phyloP scores from a whole-genome alignment of 2,329 filamentous ascomycete species.

The Aspergillus tubingensis region DNA sequence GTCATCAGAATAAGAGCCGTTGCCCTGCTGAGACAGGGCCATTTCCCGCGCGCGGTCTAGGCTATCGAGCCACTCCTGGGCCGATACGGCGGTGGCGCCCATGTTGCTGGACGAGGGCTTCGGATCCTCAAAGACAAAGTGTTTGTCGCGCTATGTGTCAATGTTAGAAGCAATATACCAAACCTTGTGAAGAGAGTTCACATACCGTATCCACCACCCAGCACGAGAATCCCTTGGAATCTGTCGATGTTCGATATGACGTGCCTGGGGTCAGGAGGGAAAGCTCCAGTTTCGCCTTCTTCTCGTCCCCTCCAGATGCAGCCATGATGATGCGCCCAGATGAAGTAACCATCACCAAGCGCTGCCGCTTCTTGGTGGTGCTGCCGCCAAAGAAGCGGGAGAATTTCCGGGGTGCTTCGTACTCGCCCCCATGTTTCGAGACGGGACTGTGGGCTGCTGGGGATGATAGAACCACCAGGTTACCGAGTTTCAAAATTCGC shows the following conservation, averaged over 20 bases:
- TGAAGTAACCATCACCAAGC: slow-evolving; percentile 92
- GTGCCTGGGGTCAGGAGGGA: slow-evolving; percentile 76
- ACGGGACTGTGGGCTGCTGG: slow-evolving; percentile 74
- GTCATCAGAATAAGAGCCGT: slow-evolving; percentile 68
- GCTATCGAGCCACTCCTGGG: slow-evolving; percentile 89
- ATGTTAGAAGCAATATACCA: slow-evolving; percentile 32
- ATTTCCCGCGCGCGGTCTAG: slow-evolving; percentile 85
- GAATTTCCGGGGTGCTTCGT: slow-evolving; percentile 77
- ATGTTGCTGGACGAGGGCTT: slow-evolving; percentile 68
- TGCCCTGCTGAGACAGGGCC: slow-evolving; percentile 71
- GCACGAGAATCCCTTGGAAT: slow-evolving; percentile 81
- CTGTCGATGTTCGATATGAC: slow-evolving; percentile 75
- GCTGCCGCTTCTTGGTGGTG: slow-evolving; percentile 87
- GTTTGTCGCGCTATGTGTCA: slow-evolving; percentile 71
- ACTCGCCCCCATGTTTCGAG: slow-evolving; percentile 67
- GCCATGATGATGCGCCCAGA: slow-evolving; percentile 87
- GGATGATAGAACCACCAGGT: slow-evolving; percentile 79
- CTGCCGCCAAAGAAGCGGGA: slow-evolving; percentile 90
- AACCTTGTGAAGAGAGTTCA: slow-evolving; percentile 26
- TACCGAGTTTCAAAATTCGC: slow-evolving; percentile 89
- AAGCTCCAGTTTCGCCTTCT: slow-evolving; percentile 90
- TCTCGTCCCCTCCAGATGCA: slow-evolving; percentile 89
- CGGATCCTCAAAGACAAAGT: slow-evolving; percentile 91
- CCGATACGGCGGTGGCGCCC: slow-evolving; percentile 66
- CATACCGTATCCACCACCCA: slow-evolving; percentile 95